Evolutionary conservation across 1,139 yeast species (phyloP).

Genomic region (Pichia norvegensis): DNA sequence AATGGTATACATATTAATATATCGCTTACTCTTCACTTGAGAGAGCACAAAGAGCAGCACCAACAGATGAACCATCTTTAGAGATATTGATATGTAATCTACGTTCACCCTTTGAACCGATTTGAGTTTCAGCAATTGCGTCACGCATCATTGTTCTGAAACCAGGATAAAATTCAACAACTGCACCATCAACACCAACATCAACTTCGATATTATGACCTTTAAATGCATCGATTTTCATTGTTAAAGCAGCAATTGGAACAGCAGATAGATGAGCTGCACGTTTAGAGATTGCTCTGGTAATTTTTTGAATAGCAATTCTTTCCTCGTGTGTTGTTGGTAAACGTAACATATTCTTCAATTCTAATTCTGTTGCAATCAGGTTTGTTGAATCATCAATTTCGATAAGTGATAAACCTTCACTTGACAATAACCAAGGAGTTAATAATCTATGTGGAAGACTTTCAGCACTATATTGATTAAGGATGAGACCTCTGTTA

Average conservation of each 20-base stretch:
- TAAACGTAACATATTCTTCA: constrained; percentile 56
- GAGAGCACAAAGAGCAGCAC: constrained; percentile 87
- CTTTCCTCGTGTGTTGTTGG: constrained; percentile 68
- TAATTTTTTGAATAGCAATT: constrained; percentile 56
- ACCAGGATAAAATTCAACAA: constrained; percentile 86
- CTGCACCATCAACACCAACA: constrained; percentile 92
- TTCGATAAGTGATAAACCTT: constrained; percentile 73
- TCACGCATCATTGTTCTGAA: constrained; percentile 69
- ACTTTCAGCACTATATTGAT: constrained; percentile 43
- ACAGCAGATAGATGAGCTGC: constrained; percentile 83
- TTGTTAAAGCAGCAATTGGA: constrained; percentile 73
- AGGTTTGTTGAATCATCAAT: constrained; percentile 71
- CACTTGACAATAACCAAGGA: constrained; percentile 76
- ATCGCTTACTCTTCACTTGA: constrained; percentile 12
- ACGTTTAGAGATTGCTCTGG: constrained; percentile 72
- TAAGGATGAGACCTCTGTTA: constrained; percentile 47
- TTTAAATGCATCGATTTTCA: constrained; percentile 48
- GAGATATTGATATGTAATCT: constrained; percentile 71
- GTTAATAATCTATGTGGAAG: constrained; percentile 61
- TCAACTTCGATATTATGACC: constrained; percentile 60
- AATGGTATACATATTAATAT: not conserved
- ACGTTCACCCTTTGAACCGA: constrained; percentile 64
- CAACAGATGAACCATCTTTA: constrained; percentile 92
- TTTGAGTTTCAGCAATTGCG: constrained; percentile 60
- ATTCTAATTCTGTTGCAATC: constrained; percentile 54